A percentile compares a stretch with the other conserved stretches of the same genome.
phyloP scores from a whole-genome alignment of 2,329 filamentous ascomycete species.

The Stagonosporopsis chrysanthemi region DNA sequence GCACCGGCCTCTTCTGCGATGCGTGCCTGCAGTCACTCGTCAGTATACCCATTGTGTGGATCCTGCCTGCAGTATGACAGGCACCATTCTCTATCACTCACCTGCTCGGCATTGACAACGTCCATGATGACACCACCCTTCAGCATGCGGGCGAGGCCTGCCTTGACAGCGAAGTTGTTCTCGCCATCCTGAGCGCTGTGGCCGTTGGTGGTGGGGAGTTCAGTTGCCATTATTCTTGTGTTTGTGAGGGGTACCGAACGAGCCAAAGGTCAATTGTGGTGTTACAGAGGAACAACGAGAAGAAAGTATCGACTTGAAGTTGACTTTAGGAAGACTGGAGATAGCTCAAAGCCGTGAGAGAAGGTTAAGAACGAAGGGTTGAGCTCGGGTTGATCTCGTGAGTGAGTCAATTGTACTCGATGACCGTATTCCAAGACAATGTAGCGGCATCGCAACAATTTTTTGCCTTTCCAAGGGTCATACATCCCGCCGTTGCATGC shows the following conservation, averaged over 20 bases:
- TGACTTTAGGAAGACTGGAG: not conserved
- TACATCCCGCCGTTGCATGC: conserved; percentile 29
- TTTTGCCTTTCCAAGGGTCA: conserved; percentile 33
- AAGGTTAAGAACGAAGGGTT: conserved; percentile 20
- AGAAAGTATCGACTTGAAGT: not conserved
- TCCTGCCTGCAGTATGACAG: not conserved
- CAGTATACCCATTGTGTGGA: not conserved
- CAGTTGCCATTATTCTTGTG: conserved; percentile 52
- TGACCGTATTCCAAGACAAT: conserved; percentile 29
- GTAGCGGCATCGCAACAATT: conserved; percentile 34
- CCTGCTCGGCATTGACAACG: conserved; percentile 88
- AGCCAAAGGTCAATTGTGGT: not conserved
- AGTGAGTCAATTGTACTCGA: conserved; percentile 33
- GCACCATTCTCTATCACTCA: conserved; percentile 39
- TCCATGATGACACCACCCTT: conserved; percentile 99
- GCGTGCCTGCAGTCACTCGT: conserved; percentile 73
- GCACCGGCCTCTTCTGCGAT: conserved; percentile 98
- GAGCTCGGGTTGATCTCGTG: conserved; percentile 9
- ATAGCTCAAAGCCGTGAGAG: not conserved
- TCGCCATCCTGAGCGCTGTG: conserved; percentile 54
- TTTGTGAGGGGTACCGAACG: not conserved
- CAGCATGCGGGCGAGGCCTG: conserved; percentile 94
- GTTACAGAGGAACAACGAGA: not conserved
- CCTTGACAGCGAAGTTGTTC: conserved; percentile 85
- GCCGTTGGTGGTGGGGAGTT: conserved; percentile 58